A percentile compares a stretch with the other conserved stretches of the same genome.
Conservation (phyloP, 1,284 basidiomycete species). For the Schizophyllum commune region DNA sequence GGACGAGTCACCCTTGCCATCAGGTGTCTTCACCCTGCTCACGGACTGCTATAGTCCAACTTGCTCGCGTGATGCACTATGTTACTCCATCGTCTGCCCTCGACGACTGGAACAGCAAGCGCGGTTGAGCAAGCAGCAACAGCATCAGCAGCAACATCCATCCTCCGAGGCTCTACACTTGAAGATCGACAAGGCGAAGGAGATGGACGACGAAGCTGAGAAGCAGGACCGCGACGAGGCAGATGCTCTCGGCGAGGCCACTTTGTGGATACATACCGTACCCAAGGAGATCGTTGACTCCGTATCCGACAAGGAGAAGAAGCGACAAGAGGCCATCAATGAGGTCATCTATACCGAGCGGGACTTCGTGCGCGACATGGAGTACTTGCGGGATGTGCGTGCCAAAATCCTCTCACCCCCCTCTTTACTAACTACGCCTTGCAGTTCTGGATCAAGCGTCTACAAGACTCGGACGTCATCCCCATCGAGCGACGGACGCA, state of each 20-base stretch:
- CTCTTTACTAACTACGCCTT: constrained; percentile 35
- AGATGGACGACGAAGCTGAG: neutral
- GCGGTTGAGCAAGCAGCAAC: constrained; percentile 86
- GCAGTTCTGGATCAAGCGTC: constrained; percentile 75
- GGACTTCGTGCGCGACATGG: constrained; percentile 96
- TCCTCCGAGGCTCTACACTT: neutral
- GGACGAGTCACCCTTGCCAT: constrained; percentile 72
- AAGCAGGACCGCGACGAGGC: neutral
- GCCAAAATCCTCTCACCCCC: constrained; percentile 21
- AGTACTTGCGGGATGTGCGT: constrained; percentile 88
- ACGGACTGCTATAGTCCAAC: constrained; percentile 99
- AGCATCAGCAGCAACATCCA: constrained; percentile 34
- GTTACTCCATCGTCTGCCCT: constrained; percentile 97
- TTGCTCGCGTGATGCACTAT: constrained; percentile 86
- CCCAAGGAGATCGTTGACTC: constrained; percentile 91
- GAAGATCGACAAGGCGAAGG: neutral
- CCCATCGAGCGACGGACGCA: constrained; percentile 72
- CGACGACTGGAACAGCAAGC: constrained; percentile 91
- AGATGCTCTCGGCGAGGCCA: constrained; percentile 63
- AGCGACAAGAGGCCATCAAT: constrained; percentile 97
- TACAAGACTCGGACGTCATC: constrained; percentile 74
- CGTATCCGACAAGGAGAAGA: constrained; percentile 91
- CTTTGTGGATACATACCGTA: constrained; percentile 97
- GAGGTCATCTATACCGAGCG: constrained; percentile 98
- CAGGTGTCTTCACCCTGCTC: constrained; percentile 93